These are phyloP conservation scores for Jatropha curcas DNA, from an alignment of 345 rosid genomes.

Conservation along the genomic window DNA sequence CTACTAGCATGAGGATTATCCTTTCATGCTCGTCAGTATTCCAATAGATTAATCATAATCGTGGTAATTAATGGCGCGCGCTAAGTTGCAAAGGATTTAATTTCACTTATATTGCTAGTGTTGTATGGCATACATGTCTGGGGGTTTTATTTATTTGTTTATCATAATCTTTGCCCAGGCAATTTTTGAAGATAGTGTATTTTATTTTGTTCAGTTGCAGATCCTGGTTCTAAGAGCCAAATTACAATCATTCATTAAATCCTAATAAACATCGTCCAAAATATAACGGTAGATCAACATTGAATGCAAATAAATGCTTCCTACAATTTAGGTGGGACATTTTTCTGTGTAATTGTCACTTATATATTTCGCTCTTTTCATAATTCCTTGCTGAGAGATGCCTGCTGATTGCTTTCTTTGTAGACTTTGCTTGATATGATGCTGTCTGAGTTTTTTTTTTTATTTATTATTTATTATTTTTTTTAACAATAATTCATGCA, in stretches of 20 bases:
- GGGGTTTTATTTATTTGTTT: not conserved
- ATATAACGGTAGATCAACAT: not conserved
- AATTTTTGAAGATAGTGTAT: not conserved
- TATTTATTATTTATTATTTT: too few relatives aligned
- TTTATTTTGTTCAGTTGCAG: not conserved
- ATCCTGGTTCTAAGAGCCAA: not conserved
- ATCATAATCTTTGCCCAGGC: not conserved
- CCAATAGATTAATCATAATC: not conserved
- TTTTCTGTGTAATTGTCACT: not conserved
- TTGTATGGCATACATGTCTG: not conserved
- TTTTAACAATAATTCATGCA: conserved; percentile 13
- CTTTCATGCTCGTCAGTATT: not conserved
- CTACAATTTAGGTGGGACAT: not conserved
- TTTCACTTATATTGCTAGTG: not conserved
- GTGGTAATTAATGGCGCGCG: too few relatives aligned
- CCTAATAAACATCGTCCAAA: not conserved
- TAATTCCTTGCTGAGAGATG: conserved; percentile 1
- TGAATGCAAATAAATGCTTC: not conserved
- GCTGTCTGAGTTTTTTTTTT: not conserved
- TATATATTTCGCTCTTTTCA: not conserved
- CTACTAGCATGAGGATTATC: not conserved
- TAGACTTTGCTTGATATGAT: not conserved
- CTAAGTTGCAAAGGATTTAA: not conserved
- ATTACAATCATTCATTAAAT: not conserved
- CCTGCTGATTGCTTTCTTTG: not conserved